Evolutionary conservation across 257 asterid genomes (phyloP), one percentile per base, ranked within the genome.

Genomic region (Nicotiana attenuata): DNA sequence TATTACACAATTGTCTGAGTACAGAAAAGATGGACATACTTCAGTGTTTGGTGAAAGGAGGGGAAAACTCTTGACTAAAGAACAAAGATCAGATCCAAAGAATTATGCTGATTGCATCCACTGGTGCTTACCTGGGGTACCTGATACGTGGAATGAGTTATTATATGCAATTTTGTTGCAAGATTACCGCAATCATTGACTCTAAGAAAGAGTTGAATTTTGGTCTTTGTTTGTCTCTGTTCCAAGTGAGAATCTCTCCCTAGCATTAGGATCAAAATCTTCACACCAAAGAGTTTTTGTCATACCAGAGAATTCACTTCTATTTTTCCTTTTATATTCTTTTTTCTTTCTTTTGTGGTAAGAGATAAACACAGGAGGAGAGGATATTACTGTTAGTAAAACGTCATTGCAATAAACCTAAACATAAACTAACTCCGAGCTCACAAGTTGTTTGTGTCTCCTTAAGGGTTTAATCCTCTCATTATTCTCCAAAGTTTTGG

Each of bases 101-200:
- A 89, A 63, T 26, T 92, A 41, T 81, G 95, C 98, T 5, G 99
- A 94, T 78, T 96, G 99, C 88, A 94, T 96, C n/a, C 98, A 96
- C 84, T 96, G 99, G 99, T 96, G 99, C 92, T 88, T 92, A 83
- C 98, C 99, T 0, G 98, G 98, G 81, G 94, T 96, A 9, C 97
- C 98, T 59, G 98, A 94, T 81, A 82, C 90, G 6, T 96, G 99
- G 98, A 94, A 96, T 63, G 92, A 94, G 84, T 91, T 94, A 55
- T 50, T 93, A 75, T 96, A 92, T 78, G 91, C 95, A 7, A 69
- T 89, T 81, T 93, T 93, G 2, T 68, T 92, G 80, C 97, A 93
- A 87, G 98, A 93, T 86, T 92, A 93, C 82, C 90, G 88, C 24
- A 65, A 41, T 29, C 81, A 29, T 31, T 65, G 2, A 61, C 24